A percentile compares a stretch with the other conserved stretches of the same genome.
Conservation (phyloP, 441 rosid genomes). For the Hura crepitans region DNA sequence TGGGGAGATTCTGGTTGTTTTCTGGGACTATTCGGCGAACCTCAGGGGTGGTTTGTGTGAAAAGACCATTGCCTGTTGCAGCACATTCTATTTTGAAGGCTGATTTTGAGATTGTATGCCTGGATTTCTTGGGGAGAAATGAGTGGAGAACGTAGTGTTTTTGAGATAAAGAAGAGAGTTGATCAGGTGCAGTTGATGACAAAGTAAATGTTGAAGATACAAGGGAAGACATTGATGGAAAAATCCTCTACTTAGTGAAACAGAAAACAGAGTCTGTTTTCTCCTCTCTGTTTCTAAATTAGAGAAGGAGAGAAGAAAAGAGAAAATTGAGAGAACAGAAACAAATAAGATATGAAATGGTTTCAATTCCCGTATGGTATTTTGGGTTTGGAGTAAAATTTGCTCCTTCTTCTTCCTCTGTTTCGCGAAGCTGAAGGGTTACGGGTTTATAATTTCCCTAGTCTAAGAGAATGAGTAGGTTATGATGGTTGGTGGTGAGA, state of each 20-base stretch:
- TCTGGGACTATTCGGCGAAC: constrained; percentile 84
- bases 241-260: constrained; percentile 8
- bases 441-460: constrained; percentile 21
- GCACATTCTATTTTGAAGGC: constrained; percentile 52
- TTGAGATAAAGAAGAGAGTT: constrained; percentile 61
- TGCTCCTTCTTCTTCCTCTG: constrained; percentile 1
- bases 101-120: constrained; percentile 36
- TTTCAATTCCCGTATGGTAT: neutral
- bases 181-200: constrained; percentile 57
- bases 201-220: constrained; percentile 68
- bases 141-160: constrained; percentile 80
- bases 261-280: constrained; percentile 29
- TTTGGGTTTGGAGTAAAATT: neutral
- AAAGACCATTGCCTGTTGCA: constrained; percentile 78
- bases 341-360: constrained; percentile 7
- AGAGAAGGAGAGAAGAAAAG: constrained; percentile 15
- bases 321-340: constrained; percentile 3
- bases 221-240: constrained; percentile 60
- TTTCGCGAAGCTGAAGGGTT: constrained; percentile 12
- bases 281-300: constrained; percentile 25
- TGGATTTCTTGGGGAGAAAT: constrained; percentile 53
- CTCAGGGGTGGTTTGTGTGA: constrained; percentile 87
- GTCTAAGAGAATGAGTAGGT: constrained; percentile 24
- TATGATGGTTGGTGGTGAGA: constrained; percentile 41
- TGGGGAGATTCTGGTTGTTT: constrained; percentile 55